Percentiles rank a stretch among this genome's conserved stretches.
Evolutionary conservation across 345 rosid genomes (phyloP).

Genomic region (Hibiscus syriacus): DNA sequence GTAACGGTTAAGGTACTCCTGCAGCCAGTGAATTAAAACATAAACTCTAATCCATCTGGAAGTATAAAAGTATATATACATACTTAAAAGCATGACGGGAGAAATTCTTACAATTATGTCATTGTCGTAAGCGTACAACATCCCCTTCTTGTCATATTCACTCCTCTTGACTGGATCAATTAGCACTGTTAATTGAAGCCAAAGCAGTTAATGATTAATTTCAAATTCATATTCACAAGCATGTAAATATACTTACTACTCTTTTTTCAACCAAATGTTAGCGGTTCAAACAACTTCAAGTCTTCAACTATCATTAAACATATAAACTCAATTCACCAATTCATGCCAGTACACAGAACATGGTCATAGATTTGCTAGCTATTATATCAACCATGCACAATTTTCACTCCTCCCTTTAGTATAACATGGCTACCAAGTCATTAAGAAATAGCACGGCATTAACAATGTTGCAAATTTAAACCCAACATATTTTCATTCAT

Average conservation of each 20-base stretch:
- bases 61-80: neutral
- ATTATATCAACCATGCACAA: neutral
- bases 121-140: conserved; percentile 47
- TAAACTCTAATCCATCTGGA: neutral
- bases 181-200: conserved; percentile 43
- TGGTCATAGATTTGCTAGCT: neutral
- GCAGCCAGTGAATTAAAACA: conserved; percentile 23
- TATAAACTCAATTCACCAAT: neutral
- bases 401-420: neutral
- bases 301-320: neutral
- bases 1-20: conserved; percentile 80
- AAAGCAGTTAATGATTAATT: neutral
- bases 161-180: conserved; percentile 61
- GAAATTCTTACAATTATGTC: conserved; percentile 38
- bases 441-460: neutral
- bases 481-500: neutral
- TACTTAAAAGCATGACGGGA: neutral
- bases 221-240: neutral
- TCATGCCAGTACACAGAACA: neutral
- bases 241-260: neutral
- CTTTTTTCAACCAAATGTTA: too few species aligned
- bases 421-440: neutral
- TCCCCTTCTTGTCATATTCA: conserved; percentile 70
- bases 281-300: neutral
- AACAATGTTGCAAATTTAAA: neutral